Percentiles rank a stretch among this genome's conserved stretches.
Evolutionary conservation across 1,139 yeast species (phyloP).

Genomic region (Pichia terricola): DNA sequence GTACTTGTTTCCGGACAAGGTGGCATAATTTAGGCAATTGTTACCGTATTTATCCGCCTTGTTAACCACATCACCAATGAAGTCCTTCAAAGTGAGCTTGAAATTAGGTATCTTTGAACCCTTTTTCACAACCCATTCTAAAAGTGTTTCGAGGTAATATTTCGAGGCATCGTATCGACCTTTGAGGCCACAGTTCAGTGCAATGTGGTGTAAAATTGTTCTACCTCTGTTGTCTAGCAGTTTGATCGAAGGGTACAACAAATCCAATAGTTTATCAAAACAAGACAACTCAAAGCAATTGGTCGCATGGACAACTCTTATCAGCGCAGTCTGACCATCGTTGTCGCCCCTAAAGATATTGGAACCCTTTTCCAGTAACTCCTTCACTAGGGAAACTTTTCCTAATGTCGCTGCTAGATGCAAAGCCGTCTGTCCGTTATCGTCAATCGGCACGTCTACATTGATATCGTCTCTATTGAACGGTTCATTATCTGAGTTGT

Average conservation of each 20-base stretch:
- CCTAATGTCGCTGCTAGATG: constrained; percentile 98
- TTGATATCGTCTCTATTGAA: constrained; percentile 30
- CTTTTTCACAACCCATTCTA: constrained; percentile 70
- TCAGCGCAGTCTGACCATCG: constrained; percentile 82
- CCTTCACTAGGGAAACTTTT: constrained; percentile 59
- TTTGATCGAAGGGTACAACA: constrained; percentile 67
- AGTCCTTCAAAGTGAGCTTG: constrained; percentile 46
- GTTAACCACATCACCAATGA: constrained; percentile 60
- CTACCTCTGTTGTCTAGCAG: constrained; percentile 69
- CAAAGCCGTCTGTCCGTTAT: constrained; percentile 83
- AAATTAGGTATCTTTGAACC: constrained; percentile 28
- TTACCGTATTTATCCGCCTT: constrained; percentile 80
- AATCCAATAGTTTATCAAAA: constrained; percentile 63
- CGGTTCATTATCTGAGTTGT: background rate
- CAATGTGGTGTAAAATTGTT: constrained; percentile 89
- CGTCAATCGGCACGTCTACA: constrained; percentile 82
- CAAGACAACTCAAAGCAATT: constrained; percentile 72
- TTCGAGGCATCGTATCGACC: constrained; percentile 62
- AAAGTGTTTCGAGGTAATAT: constrained; percentile 65
- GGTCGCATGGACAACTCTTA: constrained; percentile 81
- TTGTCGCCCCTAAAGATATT: constrained; percentile 64
- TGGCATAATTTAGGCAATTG: constrained; percentile 82
- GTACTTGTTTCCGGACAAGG: constrained; percentile 75
- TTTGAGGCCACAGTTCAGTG: constrained; percentile 63
- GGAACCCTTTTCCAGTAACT: constrained; percentile 62